phyloP scores from a whole-genome alignment of 306 rosid genomes.

The Ceratonia siliqua region DNA sequence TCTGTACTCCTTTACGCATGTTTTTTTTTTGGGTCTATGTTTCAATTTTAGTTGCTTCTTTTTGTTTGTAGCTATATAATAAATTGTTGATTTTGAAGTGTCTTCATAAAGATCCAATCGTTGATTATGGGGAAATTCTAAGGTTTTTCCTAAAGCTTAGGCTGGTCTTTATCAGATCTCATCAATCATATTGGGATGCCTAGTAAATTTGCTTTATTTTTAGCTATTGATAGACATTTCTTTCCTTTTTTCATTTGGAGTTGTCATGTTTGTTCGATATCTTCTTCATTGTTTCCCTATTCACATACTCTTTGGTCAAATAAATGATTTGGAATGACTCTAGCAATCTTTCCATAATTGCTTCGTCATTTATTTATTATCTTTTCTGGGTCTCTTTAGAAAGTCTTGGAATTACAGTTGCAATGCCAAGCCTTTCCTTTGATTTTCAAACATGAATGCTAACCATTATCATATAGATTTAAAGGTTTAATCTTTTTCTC shows the following conservation, averaged over 20 bases:
- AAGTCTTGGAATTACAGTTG: conserved; percentile 19
- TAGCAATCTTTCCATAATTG: conserved; percentile 28
- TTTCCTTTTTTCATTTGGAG: neutral
- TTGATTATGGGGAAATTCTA: neutral
- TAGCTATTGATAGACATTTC: neutral
- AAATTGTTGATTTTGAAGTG: too few species aligned
- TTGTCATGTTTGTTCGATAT: conserved; percentile 16
- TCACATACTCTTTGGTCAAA: neutral
- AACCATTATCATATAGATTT: neutral
- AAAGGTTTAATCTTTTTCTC: conserved; percentile 37
- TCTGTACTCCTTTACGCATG: too few species aligned
- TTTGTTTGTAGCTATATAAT: too few species aligned
- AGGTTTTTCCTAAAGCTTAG: conserved; percentile 7
- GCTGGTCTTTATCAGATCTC: neutral
- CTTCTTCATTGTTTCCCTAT: neutral
- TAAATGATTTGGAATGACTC: neutral
- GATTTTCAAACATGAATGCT: neutral
- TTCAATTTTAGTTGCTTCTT: too few species aligned
- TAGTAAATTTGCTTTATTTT: neutral
- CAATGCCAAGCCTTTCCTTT: neutral
- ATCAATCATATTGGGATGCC: conserved; percentile 13
- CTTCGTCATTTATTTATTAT: conserved; percentile 13
- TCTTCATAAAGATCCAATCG: too few species aligned
- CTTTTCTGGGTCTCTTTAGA: conserved; percentile 10
- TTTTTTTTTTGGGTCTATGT: too few species aligned